A percentile compares a stretch with the other conserved stretches of the same genome.
Conservation (phyloP, 2,329 filamentous ascomycete genomes). For the Apiospora arundinis region DNA sequence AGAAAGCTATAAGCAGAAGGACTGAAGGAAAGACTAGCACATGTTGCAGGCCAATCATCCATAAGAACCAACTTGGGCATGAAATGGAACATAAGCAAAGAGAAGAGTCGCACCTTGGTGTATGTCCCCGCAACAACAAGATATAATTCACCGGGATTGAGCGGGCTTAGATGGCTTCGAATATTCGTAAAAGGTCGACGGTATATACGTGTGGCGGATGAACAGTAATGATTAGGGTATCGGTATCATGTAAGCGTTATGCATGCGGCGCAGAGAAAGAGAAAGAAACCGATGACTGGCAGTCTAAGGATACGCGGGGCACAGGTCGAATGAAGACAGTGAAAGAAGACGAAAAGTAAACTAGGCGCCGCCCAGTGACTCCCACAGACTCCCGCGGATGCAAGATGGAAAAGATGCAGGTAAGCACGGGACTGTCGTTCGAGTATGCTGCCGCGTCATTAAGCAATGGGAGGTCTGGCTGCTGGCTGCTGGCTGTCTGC, state of each 20-base stretch:
- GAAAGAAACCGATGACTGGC: background rate
- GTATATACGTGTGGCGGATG: background rate
- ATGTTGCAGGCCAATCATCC: background rate
- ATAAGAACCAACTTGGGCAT: background rate
- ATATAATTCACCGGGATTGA: background rate
- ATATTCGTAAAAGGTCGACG: background rate
- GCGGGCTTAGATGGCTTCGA: background rate
- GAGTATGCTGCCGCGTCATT: slow-evolving; percentile 1
- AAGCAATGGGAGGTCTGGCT: background rate
- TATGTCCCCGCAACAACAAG: background rate
- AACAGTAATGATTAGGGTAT: background rate
- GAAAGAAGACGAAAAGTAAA: background rate
- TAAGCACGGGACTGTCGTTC: background rate
- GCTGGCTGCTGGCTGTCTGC: background rate
- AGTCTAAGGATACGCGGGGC: background rate
- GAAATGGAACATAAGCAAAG: background rate
- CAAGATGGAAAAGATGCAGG: background rate
- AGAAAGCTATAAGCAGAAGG: background rate
- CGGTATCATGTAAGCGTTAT: slow-evolving; percentile 23
- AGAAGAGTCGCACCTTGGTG: background rate
- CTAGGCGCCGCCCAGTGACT: background rate
- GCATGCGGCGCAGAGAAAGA: background rate
- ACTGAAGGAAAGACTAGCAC: background rate
- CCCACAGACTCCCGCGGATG: background rate
- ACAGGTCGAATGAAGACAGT: background rate